A percentile compares a stretch with the other conserved stretches of the same genome.
These are phyloP conservation scores for Ceratocystis lukuohia DNA, from an alignment of 2,329 filamentous ascomycete genomes.

Conservation along the genomic window DNA sequence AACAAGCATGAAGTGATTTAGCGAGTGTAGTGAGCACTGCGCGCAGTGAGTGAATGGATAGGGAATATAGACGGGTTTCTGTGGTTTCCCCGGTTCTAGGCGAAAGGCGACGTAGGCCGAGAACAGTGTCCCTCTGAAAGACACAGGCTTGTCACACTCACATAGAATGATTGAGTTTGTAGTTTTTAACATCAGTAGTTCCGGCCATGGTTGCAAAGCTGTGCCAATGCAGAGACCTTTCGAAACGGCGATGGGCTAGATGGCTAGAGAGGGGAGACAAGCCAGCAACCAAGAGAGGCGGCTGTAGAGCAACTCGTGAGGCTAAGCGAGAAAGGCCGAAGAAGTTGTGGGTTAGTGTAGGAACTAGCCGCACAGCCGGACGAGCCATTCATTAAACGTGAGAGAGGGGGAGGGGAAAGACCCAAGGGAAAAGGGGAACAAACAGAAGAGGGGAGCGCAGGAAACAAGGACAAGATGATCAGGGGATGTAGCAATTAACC, in stretches of 20 bases:
- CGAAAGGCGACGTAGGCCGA: too few relatives aligned
- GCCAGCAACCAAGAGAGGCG: background rate
- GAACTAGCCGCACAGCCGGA: slow-evolving; percentile 1
- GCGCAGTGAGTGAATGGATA: background rate
- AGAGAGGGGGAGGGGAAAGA: background rate
- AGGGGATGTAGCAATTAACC: background rate
- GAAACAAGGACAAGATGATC: background rate
- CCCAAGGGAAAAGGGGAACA: background rate
- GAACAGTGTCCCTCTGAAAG: too few relatives aligned
- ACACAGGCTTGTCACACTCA: slow-evolving; percentile 26
- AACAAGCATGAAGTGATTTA: background rate
- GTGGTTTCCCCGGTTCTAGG: background rate
- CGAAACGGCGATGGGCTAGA: background rate
- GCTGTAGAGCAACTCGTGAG: background rate
- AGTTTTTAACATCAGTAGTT: slow-evolving; percentile 59
- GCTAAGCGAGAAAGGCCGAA: background rate
- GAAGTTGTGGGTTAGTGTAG: background rate
- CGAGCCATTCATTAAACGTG: slow-evolving; percentile 7
- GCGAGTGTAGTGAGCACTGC: slow-evolving; percentile 13
- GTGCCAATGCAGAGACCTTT: slow-evolving; percentile 5
- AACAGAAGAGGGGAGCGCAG: background rate
- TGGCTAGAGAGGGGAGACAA: background rate
- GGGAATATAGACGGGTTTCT: background rate
- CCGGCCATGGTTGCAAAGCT: slow-evolving; percentile 44
- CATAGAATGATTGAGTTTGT: slow-evolving; percentile 88